A percentile compares a stretch with the other conserved stretches of the same genome.
Conservation (phyloP, 345 rosid species). For the Erodium maritimum region DNA sequence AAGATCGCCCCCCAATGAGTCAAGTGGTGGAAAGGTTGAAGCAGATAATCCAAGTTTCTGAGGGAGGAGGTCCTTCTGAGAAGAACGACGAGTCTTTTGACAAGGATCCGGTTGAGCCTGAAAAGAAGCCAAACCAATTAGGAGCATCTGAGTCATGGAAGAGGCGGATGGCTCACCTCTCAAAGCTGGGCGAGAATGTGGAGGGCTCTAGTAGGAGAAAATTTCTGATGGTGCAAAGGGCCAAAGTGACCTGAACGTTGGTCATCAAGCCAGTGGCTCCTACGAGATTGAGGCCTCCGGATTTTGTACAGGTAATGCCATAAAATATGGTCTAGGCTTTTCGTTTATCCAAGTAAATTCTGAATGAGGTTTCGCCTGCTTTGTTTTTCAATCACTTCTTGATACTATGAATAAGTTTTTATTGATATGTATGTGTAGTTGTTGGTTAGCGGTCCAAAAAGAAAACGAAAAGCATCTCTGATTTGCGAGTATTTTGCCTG, state of each 20-base stretch:
- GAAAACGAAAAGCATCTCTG: too few relatives aligned
- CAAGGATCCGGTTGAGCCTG: conserved; percentile 10
- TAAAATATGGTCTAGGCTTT: too few relatives aligned
- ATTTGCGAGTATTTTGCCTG: too few relatives aligned
- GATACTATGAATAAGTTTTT: too few relatives aligned
- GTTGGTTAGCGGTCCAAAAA: too few relatives aligned
- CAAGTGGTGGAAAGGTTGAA: conserved; percentile 44
- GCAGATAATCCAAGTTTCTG: conserved; percentile 33
- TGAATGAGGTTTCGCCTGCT: too few relatives aligned
- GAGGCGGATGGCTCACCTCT: conserved; percentile 46
- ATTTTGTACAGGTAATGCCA: too few relatives aligned
- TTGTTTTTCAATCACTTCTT: too few relatives aligned
- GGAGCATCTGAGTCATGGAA: conserved; percentile 40
- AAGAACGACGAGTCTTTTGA: conserved; percentile 12
- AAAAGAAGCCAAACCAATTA: neutral
- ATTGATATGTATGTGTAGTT: too few relatives aligned
- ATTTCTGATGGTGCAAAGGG: conserved; percentile 36
- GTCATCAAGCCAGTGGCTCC: too few relatives aligned
- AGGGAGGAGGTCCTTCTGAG: conserved; percentile 10
- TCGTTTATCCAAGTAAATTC: too few relatives aligned
- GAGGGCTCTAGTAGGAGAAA: conserved; percentile 38
- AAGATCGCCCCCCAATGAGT: conserved; percentile 67
- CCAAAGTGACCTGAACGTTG: conserved; percentile 25
- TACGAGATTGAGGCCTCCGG: too few relatives aligned
- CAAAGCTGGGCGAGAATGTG: conserved; percentile 35